phyloP scores from a whole-genome alignment of 495 filamentous ascomycete genomes.

The Cetradonia linearis region DNA sequence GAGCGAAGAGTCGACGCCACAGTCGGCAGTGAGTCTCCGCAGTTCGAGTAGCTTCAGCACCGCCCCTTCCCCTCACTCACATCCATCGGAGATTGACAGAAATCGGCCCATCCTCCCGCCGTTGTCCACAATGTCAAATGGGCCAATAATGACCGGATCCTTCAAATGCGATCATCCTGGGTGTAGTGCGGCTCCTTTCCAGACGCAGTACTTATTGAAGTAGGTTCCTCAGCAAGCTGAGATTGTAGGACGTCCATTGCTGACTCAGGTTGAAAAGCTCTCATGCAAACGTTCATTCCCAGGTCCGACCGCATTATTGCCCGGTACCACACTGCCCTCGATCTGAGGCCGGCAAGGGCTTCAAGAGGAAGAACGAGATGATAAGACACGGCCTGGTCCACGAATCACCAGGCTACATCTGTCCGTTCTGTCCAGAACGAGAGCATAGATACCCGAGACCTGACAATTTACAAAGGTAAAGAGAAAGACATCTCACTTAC shows the following conservation, averaged over 20 bases:
- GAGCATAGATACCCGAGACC: conserved; percentile 96
- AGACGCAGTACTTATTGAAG: conserved; percentile 80
- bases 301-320: conserved; percentile 84
- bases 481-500: conserved; percentile 6
- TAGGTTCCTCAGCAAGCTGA: conserved; percentile 33
- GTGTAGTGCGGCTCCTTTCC: conserved; percentile 78
- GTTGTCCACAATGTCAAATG: conserved; percentile 4
- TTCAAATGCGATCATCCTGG: conserved; percentile 60
- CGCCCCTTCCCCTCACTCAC: conserved; percentile 31
- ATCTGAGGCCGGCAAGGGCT: conserved; percentile 77
- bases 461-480: conserved; percentile 92
- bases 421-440: conserved; percentile 89
- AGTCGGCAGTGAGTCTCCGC: conserved; percentile 23
- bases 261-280: conserved; percentile 43
- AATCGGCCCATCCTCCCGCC: conserved; percentile 23
- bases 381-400: conserved; percentile 94
- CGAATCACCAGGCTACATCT: conserved; percentile 90
- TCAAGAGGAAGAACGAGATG: conserved; percentile 99
- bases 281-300: conserved; percentile 95
- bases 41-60: conserved; percentile 28
- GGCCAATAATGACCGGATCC: conserved; percentile 1
- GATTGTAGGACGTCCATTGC: conserved; percentile 4
- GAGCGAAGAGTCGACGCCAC: conserved; percentile 25
- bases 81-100: conserved; percentile 43
- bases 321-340: conserved; percentile 69